Evolutionary conservation across 257 asterid genomes (phyloP).

Genomic region (Solanum ossicruentum): DNA sequence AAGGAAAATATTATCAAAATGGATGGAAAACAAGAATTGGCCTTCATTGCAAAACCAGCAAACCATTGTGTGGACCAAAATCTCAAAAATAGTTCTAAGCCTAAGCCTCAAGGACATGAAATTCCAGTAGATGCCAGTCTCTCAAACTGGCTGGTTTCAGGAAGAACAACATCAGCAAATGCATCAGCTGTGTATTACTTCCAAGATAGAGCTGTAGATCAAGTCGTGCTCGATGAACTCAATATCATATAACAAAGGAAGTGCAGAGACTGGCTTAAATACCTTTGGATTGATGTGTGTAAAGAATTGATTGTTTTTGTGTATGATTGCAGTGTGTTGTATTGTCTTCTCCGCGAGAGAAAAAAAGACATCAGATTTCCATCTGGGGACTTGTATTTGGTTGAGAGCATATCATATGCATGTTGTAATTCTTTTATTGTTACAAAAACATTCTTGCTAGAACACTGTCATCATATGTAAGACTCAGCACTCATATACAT

Average conservation of each 20-base stretch:
- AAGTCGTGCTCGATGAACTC: neutral
- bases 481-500: neutral
- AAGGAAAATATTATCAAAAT: slow-evolving; percentile 25
- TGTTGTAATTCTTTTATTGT: neutral
- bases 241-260: neutral
- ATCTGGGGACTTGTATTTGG: neutral
- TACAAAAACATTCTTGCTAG: neutral
- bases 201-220: neutral
- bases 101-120: neutral
- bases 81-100: neutral
- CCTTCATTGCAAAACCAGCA: neutral
- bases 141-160: slow-evolving; percentile 37
- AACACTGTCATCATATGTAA: neutral
- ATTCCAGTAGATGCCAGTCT: slow-evolving; percentile 46
- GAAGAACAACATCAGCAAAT: neutral
- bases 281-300: neutral
- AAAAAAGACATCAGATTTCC: neutral
- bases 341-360: neutral
- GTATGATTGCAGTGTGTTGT: neutral
- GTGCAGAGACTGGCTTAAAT: neutral
- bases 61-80: neutral
- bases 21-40: slow-evolving; percentile 6
- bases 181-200: neutral
- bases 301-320: neutral
- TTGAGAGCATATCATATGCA: neutral